Evolutionary conservation across 1,139 yeast species (phyloP).

Genomic region (Magnusiomyces suaveolens): DNA sequence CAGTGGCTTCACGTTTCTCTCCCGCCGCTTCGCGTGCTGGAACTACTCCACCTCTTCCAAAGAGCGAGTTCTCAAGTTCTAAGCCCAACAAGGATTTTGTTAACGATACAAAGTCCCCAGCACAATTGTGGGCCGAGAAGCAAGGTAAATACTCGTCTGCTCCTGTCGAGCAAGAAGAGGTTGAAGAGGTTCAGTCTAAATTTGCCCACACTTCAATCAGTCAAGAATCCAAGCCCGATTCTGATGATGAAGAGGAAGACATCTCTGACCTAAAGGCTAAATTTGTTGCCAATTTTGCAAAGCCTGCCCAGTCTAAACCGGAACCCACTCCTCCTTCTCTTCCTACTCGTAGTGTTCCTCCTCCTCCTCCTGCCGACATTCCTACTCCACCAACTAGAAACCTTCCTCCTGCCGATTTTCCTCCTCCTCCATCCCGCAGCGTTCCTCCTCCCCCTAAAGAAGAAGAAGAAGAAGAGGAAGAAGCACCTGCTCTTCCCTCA

Average conservation of each 20-base stretch:
- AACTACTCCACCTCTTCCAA: constrained; percentile 34
- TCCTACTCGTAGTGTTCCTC: neutral
- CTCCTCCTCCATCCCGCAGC: constrained; percentile 6
- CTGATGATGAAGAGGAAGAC: constrained; percentile 14
- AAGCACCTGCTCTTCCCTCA: constrained; percentile 7
- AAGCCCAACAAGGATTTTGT: constrained; percentile 35
- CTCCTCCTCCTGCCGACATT: constrained; percentile 9
- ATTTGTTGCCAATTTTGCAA: constrained; percentile 15
- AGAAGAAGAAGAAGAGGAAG: constrained; percentile 13
- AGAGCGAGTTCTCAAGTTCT: constrained; percentile 38
- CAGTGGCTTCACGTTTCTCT: constrained; percentile 46
- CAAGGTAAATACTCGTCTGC: constrained; percentile 41
- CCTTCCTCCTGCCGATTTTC: neutral
- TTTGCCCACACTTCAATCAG: constrained; percentile 19
- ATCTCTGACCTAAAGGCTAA: constrained; percentile 19
- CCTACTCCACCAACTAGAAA: constrained; percentile 3
- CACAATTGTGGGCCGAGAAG: constrained; percentile 92
- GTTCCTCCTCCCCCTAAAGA: constrained; percentile 14
- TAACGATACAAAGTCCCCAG: too few species aligned
- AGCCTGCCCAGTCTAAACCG: constrained; percentile 8
- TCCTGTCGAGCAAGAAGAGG: constrained; percentile 17
- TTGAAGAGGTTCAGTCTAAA: constrained; percentile 15
- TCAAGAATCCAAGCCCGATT: too few species aligned
- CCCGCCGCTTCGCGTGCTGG: constrained; percentile 21
- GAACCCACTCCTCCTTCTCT: constrained; percentile 5